Evolutionary conservation across 306 rosid species (phyloP).

Genomic region (Urtica urens): DNA sequence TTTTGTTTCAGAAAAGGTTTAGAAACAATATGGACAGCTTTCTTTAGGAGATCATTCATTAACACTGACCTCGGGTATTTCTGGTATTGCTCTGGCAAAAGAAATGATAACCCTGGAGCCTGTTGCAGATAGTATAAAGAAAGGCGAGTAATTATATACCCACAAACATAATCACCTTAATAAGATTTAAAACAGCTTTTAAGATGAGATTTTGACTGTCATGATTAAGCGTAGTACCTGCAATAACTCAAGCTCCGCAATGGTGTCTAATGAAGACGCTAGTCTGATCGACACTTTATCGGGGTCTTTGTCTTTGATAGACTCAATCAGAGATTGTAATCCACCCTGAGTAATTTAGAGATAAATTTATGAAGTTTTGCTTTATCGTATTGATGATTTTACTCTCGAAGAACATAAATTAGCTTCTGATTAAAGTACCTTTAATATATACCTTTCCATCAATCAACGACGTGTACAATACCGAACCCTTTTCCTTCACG

Average conservation of each 20-base stretch:
- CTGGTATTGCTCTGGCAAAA: slow-evolving; percentile 59
- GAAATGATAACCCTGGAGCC: slow-evolving; percentile 93
- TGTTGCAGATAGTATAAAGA: slow-evolving; percentile 27
- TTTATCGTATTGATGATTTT: background rate
- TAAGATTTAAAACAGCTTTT: background rate
- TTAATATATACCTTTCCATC: slow-evolving; percentile 70
- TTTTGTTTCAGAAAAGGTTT: too few species aligned
- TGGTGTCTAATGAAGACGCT: slow-evolving; percentile 64
- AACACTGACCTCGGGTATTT: slow-evolving; percentile 68
- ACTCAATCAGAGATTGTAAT: slow-evolving; percentile 57
- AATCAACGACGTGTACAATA: slow-evolving; percentile 46
- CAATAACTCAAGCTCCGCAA: slow-evolving; percentile 74
- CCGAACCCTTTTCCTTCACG: slow-evolving; percentile 58
- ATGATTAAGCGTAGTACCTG: slow-evolving; percentile 36
- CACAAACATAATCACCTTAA: background rate
- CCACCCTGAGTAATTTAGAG: slow-evolving; percentile 49
- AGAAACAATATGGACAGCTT: too few species aligned
- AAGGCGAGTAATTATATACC: slow-evolving; percentile 18
- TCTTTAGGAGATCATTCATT: too few species aligned
- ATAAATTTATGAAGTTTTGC: slow-evolving; percentile 14
- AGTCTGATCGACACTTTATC: slow-evolving; percentile 76
- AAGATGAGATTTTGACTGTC: background rate
- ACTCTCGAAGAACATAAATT: background rate
- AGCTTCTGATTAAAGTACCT: slow-evolving; percentile 12
- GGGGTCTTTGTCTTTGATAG: slow-evolving; percentile 63